A percentile compares a stretch with the other conserved stretches of the same genome.
Conservation (phyloP, 495 filamentous ascomycete species). For the Xylaria flabelliformis region DNA sequence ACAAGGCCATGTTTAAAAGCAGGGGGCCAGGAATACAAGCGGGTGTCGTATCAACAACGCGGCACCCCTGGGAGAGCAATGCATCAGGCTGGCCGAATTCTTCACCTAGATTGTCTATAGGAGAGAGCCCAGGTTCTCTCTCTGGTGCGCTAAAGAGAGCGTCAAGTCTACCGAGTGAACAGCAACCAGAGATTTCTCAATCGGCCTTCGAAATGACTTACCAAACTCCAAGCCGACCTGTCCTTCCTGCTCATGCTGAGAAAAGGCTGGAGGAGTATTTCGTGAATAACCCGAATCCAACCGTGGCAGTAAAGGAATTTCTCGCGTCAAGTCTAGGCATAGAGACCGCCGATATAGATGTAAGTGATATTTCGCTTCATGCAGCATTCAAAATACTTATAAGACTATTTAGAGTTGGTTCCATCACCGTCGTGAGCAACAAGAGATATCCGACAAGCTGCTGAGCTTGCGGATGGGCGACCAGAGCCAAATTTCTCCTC, state of each 20-base stretch:
- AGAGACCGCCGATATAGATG: slow-evolving; percentile 46
- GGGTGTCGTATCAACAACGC: slow-evolving; percentile 5
- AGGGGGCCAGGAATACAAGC: slow-evolving; percentile 11
- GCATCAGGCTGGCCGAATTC: slow-evolving; percentile 11
- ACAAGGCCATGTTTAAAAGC: neutral
- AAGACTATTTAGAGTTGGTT: slow-evolving; percentile 45
- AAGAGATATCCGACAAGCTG: slow-evolving; percentile 46
- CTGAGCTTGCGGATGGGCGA: slow-evolving; percentile 45
- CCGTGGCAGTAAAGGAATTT: slow-evolving; percentile 45
- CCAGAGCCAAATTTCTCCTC: slow-evolving; percentile 29
- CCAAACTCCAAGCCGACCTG: slow-evolving; percentile 30
- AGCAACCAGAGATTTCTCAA: neutral
- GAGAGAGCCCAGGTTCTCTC: neutral
- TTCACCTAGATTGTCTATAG: neutral
- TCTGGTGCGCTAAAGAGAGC: neutral
- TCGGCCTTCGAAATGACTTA: neutral
- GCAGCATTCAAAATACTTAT: neutral
- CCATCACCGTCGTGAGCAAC: slow-evolving; percentile 51
- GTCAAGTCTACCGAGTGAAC: neutral
- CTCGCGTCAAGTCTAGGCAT: slow-evolving; percentile 51
- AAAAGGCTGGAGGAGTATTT: slow-evolving; percentile 53
- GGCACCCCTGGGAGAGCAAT: slow-evolving; percentile 16
- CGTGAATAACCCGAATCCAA: slow-evolving; percentile 46
- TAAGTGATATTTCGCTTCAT: slow-evolving; percentile 27
- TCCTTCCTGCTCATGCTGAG: slow-evolving; percentile 46